Conservation (phyloP, 352 stramenopile species). For the Pseudoperonospora humuli region DNA sequence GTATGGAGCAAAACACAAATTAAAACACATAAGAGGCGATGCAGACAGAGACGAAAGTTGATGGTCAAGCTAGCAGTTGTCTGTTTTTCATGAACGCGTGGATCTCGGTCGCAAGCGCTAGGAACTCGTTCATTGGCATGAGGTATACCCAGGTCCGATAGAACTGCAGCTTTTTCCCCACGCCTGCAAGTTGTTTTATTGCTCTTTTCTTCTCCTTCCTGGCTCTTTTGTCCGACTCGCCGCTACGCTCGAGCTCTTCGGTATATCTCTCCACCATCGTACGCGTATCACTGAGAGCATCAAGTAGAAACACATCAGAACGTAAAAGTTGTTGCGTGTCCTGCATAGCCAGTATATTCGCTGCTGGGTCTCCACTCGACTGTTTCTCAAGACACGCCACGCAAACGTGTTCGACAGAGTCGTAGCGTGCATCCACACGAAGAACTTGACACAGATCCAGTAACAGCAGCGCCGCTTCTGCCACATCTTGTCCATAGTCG, state of each 20-base stretch:
- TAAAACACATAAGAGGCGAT: constrained; percentile 14
- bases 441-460: constrained; percentile 48
- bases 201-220: constrained; percentile 18
- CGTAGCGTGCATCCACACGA: constrained; percentile 34
- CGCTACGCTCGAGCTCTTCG: constrained; percentile 13
- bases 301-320: constrained; percentile 46
- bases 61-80: too few relatives aligned
- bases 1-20: constrained; percentile 14
- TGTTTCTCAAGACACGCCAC: constrained; percentile 32
- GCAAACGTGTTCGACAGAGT: constrained; percentile 39
- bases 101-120: constrained; percentile 17
- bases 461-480: constrained; percentile 37
- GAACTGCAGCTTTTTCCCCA: constrained; percentile 55
- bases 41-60: constrained; percentile 23
- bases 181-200: constrained; percentile 19
- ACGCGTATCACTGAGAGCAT: constrained; percentile 49
- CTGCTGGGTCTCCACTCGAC: constrained; percentile 2
- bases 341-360: constrained; percentile 28
- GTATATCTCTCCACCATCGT: constrained; percentile 32
- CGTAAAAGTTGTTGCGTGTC: constrained; percentile 38
- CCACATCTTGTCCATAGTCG: constrained; percentile 53
- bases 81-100: constrained; percentile 15
- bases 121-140: constrained; percentile 14
- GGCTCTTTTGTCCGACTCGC: constrained; percentile 13
- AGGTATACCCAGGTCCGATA: constrained; percentile 45